Conservation (phyloP, 345 rosid genomes). For the Eucalyptus camaldulensis region DNA sequence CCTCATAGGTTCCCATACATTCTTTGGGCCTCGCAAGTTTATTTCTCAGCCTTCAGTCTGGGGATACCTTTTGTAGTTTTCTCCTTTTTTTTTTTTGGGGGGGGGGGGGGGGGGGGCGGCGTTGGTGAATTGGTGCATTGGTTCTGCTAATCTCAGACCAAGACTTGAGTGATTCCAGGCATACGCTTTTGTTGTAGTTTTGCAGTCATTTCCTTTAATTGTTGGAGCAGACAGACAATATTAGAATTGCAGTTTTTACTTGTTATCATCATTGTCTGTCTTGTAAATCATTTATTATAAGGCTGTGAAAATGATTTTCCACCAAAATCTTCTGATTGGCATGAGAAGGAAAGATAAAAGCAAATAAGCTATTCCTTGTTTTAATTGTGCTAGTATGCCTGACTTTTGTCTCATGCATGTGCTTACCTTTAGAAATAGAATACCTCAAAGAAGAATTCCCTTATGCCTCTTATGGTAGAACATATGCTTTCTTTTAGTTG, state of each 20-base stretch:
- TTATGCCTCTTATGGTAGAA: neutral
- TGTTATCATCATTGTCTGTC: neutral
- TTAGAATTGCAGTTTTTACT: neutral
- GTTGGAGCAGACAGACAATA: neutral
- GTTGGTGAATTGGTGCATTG: neutral
- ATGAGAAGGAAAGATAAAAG: neutral
- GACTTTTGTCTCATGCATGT: neutral
- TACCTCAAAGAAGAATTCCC: neutral
- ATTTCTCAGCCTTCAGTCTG: neutral
- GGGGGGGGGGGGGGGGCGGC: fast-evolving
- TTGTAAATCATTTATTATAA: neutral
- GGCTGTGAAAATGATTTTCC: neutral
- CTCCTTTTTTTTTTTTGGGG: neutral
- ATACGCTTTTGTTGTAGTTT: neutral
- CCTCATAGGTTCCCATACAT: neutral
- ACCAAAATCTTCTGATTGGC: neutral
- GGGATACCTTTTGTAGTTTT: neutral
- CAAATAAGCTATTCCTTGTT: neutral
- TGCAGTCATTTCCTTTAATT: neutral
- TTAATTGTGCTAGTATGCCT: neutral
- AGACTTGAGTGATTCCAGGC: neutral
- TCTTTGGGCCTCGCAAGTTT: neutral
- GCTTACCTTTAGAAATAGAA: neutral
- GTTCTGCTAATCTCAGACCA: neutral
- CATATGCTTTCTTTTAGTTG: neutral